phyloP scores from a whole-genome alignment of 2,329 filamentous ascomycete genomes.

The Ascochyta rabiei region DNA sequence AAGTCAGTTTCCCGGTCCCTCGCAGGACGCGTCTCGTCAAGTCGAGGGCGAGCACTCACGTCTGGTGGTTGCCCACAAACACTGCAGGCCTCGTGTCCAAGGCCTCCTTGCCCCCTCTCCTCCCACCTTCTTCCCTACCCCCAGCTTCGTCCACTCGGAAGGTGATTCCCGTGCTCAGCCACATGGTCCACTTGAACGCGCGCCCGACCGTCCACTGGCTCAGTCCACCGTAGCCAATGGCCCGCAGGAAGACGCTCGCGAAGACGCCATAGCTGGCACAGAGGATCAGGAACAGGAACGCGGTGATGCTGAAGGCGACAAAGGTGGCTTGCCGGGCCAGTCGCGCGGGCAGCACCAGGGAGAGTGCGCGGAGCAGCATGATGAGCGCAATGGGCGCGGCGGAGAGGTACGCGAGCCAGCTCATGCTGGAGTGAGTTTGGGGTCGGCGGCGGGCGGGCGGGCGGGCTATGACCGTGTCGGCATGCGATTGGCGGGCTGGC shows the following conservation, averaged over 20 bases:
- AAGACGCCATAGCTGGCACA: slow-evolving; percentile 74
- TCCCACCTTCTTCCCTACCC: slow-evolving; percentile 34
- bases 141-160: slow-evolving; percentile 67
- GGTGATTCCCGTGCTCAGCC: slow-evolving; percentile 73
- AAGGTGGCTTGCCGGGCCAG: slow-evolving; percentile 58
- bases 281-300: slow-evolving; percentile 44
- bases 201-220: slow-evolving; percentile 86
- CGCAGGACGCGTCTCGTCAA: not conserved
- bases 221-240: slow-evolving; percentile 73
- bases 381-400: slow-evolving; percentile 34
- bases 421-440: slow-evolving; percentile 30
- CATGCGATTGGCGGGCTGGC: slow-evolving; percentile 15
- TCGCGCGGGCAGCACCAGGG: slow-evolving; percentile 36
- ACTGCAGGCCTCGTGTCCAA: slow-evolving; percentile 72
- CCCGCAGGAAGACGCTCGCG: slow-evolving; percentile 72
- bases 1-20: not conserved
- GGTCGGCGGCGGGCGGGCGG: slow-evolving; percentile 9
- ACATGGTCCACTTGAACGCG: slow-evolving; percentile 81
- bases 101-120: slow-evolving; percentile 42
- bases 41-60: slow-evolving; percentile 48
- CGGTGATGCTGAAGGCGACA: slow-evolving; percentile 65
- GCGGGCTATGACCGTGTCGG: slow-evolving; percentile 1
- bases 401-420: slow-evolving; percentile 41
- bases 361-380: slow-evolving; percentile 37
- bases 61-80: slow-evolving; percentile 94